These are phyloP conservation scores for Mayamaea pseudoterrestris DNA, from an alignment of 108 stramenopile species.

Conservation along the genomic window DNA sequence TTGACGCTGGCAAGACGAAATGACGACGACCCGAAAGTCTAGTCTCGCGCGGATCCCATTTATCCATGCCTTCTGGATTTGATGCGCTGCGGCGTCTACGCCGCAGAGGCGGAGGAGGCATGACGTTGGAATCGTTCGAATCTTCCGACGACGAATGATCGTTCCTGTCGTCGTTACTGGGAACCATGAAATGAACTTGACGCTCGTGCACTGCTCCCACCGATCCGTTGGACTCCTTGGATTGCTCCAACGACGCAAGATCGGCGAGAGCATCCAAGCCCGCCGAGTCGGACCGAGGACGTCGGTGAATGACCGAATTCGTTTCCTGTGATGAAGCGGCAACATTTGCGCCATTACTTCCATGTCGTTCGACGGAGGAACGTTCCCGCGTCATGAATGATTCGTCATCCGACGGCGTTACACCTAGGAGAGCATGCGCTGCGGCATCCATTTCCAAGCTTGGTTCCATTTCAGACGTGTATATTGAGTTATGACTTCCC, in stretches of 20 bases:
- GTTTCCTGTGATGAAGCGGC: not conserved
- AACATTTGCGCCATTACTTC: not conserved
- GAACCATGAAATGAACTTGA: not conserved
- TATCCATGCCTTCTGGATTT: constrained; percentile 87
- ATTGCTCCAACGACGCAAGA: constrained; percentile 27
- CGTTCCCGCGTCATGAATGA: too few species aligned
- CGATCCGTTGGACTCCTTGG: constrained; percentile 1
- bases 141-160: constrained; percentile 21
- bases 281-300: constrained; percentile 5
- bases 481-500: too few species aligned
- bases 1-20: constrained; percentile 57
- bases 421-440: not conserved
- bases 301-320: not conserved
- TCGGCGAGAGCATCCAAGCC: constrained; percentile 42
- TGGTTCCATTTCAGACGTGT: too few species aligned
- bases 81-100: constrained; percentile 54
- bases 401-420: not conserved
- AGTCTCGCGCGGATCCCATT: constrained; percentile 45
- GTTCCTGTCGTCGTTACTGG: not conserved
- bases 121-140: constrained; percentile 46
- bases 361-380: not conserved
- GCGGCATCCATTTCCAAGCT: constrained; percentile 4
- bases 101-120: constrained; percentile 58
- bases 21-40: constrained; percentile 24
- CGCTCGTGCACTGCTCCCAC: not conserved